Evolutionary conservation across 75 land plant species (phyloP).

Genomic region (Ceratopteris richardii): DNA sequence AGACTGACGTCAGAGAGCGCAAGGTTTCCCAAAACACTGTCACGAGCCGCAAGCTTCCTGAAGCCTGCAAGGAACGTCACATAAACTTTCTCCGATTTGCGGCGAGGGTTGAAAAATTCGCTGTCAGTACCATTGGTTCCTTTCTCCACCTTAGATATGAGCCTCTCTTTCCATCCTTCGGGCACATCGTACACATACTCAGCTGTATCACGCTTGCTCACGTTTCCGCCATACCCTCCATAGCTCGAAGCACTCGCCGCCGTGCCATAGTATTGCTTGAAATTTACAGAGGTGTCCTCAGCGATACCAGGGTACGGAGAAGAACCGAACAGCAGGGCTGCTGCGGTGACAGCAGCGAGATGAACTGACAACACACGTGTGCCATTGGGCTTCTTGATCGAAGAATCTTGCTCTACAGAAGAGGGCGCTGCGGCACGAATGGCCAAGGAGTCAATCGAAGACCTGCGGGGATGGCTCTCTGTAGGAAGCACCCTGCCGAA

Average conservation of each 20-base stretch:
- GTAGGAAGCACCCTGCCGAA: too few species aligned
- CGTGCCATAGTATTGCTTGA: conserved; percentile 73
- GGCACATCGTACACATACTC: conserved; percentile 92
- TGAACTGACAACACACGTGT: too few species aligned
- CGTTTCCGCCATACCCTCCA: conserved; percentile 83
- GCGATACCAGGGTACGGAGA: too few species aligned
- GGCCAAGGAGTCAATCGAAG: too few species aligned
- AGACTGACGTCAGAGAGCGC: conserved; percentile 80
- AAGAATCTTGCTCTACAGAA: too few species aligned
- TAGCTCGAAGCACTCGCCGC: conserved; percentile 97
- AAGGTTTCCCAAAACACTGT: conserved; percentile 64
- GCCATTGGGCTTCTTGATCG: too few species aligned
- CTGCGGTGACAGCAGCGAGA: too few species aligned
- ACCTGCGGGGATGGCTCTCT: too few species aligned
- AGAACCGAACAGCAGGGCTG: too few species aligned
- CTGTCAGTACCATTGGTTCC: conserved; percentile 98
- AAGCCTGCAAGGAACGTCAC: conserved; percentile 81
- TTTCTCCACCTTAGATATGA: conserved; percentile 90
- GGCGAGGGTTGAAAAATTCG: conserved; percentile 92
- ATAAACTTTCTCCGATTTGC: conserved; percentile 69
- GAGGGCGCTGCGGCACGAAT: too few species aligned
- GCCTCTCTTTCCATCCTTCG: conserved; percentile 89
- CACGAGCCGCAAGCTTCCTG: conserved; percentile 63
- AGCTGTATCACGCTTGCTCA: conserved; percentile 73
- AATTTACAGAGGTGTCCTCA: neutral